Evolutionary conservation across 345 rosid genomes (phyloP), one percentile per base, ranked within the genome.

Genomic region (Angophora floribunda): DNA sequence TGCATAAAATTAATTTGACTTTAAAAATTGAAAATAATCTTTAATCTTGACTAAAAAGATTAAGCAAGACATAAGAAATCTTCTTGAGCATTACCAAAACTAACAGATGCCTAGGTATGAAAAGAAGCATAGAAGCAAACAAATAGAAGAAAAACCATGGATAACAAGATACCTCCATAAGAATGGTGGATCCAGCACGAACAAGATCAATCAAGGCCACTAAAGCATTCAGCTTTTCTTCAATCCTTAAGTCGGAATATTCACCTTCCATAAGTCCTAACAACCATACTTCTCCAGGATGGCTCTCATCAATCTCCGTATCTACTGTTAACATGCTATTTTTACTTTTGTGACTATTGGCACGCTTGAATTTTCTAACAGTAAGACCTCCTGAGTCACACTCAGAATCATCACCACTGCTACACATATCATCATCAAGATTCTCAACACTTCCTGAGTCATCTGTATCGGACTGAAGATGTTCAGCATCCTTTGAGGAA

Each of bases 221-320:
- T 88, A 98, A 92, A 59, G 95, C 94, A 92, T 94, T 94, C 92
- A 98, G 91, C 94, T 95, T 97, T 92, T 98, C 99, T 50, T 94
- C 97, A 88, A 97, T 93, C 92, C 95, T 94, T 91, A 97, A 89
- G 91, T 93, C 97, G 61, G 97, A 94, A 95, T 98, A 98, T 93
- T 98, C 99, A 45, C 98, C 98, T 91, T 98, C 99, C 96, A 94
- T 92, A 59, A 97, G 95, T 89, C 99, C 99, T 88, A 96, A 91
- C 90, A 98, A 89, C 99, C 99, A 98, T 82, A 95, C 94, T 88
- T 96, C 99, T 92, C 99, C 99, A 11, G 94, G 95, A 89, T 92
- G 94, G 93, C 98, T 96, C 94, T 98, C 99, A 94, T 98, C 99
- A 92, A 98, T 97, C 93, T 98, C 99, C 89, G 90, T 91, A 88